phyloP scores from a whole-genome alignment of 2,329 filamentous ascomycete genomes.

The Xylariaceae sp. region DNA sequence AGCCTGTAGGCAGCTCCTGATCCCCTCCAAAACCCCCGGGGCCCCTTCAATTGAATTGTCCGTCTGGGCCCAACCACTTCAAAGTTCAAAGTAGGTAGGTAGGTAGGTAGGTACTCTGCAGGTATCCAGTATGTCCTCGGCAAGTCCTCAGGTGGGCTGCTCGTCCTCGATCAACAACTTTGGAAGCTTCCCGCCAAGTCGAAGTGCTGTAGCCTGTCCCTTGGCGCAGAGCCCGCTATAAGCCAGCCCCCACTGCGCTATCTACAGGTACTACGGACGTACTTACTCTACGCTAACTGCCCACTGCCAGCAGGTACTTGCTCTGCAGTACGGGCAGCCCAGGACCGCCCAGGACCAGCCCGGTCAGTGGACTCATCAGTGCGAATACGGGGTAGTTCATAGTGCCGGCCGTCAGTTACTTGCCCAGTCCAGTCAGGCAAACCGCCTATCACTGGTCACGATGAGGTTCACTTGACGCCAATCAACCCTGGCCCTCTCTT shows the following conservation, averaged over 20 bases:
- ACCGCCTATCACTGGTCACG: neutral
- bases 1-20: conserved; percentile 15
- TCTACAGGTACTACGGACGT: too few species aligned
- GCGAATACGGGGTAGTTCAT: neutral
- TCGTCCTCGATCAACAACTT: conserved; percentile 4
- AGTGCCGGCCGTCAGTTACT: too few species aligned
- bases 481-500: conserved; percentile 22
- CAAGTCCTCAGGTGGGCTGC: too few species aligned
- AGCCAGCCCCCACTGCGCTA: too few species aligned
- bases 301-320: too few species aligned
- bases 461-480: conserved; percentile 17
- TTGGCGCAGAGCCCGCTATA: too few species aligned
- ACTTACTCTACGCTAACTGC: too few species aligned
- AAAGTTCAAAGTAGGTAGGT: neutral
- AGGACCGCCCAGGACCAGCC: too few species aligned
- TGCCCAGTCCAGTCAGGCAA: neutral
- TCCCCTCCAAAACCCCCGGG: conserved; percentile 5
- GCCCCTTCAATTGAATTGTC: neutral
- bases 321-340: too few species aligned
- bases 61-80: neutral
- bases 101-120: too few species aligned
- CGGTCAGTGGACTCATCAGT: neutral
- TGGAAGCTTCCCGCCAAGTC: conserved; percentile 9
- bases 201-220: neutral
- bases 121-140: neutral